Conservation (phyloP, 2,329 filamentous ascomycete species). For the Arthroderma sp. region DNA sequence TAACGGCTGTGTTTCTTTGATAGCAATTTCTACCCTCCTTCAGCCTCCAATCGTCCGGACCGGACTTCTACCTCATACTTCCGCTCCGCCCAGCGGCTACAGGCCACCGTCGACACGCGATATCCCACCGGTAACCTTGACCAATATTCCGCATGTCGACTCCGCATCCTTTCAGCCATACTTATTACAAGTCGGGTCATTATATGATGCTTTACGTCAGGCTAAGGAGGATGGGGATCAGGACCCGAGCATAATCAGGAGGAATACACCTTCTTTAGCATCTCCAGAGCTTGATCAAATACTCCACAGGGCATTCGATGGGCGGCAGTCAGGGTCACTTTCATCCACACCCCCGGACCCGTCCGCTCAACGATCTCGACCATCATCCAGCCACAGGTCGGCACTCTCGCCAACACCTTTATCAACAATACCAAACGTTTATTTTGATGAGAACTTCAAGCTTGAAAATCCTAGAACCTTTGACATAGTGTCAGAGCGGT, state of each 20-base stretch:
- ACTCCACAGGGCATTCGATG: conserved; percentile 35
- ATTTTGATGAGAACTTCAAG: conserved; percentile 90
- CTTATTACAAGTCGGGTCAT: conserved; percentile 66
- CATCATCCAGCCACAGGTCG: conserved; percentile 34
- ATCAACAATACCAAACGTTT: conserved; percentile 82
- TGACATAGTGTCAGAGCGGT: conserved; percentile 89
- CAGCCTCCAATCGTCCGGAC: conserved; percentile 67
- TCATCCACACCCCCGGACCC: conserved; percentile 5
- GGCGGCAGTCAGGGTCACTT: conserved; percentile 24
- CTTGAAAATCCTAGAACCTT: conserved; percentile 94
- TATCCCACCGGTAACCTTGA: conserved; percentile 84
- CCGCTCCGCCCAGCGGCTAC: conserved; percentile 56
- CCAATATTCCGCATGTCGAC: conserved; percentile 75
- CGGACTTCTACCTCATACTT: conserved; percentile 67
- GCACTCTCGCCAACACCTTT: conserved; percentile 54
- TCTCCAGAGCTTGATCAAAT: conserved; percentile 40
- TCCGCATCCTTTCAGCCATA: conserved; percentile 71
- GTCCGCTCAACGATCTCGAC: conserved; percentile 27
- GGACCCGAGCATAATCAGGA: conserved; percentile 36
- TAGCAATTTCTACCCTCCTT: conserved; percentile 72
- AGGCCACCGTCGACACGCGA: conserved; percentile 75
- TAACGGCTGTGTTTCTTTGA: conserved; percentile 1
- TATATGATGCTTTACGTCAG: conserved; percentile 81
- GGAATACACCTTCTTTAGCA: conserved; percentile 33
- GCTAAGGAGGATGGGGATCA: conserved; percentile 68